Evolutionary conservation across 176 grass and related monocot genomes (phyloP).

Genomic region (Olyra latifolia): DNA sequence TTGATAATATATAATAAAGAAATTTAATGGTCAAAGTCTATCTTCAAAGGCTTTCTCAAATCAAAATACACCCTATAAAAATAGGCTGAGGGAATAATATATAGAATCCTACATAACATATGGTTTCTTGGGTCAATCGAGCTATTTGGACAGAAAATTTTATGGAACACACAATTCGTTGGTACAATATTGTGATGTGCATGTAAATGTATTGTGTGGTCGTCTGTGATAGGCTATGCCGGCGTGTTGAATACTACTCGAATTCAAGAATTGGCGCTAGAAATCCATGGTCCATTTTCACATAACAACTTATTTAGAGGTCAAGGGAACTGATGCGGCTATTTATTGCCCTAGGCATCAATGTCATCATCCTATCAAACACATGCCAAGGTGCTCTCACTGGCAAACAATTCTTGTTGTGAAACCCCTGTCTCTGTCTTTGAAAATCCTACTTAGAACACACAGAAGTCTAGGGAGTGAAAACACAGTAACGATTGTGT

Average conservation of each 20-base stretch:
- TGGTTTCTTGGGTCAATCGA: too few species aligned
- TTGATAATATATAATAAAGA: too few species aligned
- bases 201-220: too few species aligned
- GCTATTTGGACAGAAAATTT: too few species aligned
- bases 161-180: too few species aligned
- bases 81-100: too few species aligned
- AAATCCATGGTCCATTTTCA: neutral
- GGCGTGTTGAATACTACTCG: neutral
- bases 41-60: too few species aligned
- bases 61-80: too few species aligned
- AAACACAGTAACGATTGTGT: neutral
- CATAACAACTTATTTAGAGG: neutral
- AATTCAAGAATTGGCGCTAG: neutral
- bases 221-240: too few species aligned
- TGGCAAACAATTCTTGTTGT: neutral
- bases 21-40: too few species aligned
- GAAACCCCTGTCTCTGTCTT: conserved; percentile 4
- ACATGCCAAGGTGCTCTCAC: neutral
- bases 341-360: conserved; percentile 5
- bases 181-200: too few species aligned
- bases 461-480: neutral
- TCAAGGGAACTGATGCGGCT: neutral
- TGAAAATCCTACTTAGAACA: neutral
- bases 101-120: too few species aligned
- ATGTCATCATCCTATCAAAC: neutral